Evolutionary conservation across 164 flowering plant species (phyloP).

Genomic region (Cinnamomum chago): DNA sequence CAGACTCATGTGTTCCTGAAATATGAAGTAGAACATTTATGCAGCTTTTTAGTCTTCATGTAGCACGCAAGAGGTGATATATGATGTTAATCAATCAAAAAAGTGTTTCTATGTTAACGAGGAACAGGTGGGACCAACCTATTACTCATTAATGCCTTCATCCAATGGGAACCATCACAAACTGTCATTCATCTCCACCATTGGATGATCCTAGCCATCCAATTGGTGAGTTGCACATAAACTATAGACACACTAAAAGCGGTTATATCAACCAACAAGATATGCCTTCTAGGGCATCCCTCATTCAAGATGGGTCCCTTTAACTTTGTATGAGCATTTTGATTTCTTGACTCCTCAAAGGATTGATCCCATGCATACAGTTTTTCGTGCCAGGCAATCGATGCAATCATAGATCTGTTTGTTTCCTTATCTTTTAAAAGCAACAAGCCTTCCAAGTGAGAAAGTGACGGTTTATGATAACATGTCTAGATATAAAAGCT

Average conservation of each 20-base stretch:
- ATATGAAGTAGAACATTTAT: slow-evolving; percentile 2
- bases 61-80: background rate
- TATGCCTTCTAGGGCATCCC: background rate
- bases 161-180: background rate
- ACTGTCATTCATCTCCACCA: background rate
- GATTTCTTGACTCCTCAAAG: background rate
- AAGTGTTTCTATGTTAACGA: background rate
- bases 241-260: background rate
- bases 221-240: background rate
- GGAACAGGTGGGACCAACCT: background rate
- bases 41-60: background rate
- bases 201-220: background rate
- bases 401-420: too few species aligned
- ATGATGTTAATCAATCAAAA: background rate
- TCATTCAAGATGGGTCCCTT: background rate
- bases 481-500: background rate
- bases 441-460: background rate
- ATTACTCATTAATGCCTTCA: background rate
- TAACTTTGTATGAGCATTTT: too few species aligned
- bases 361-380: background rate
- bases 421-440: background rate
- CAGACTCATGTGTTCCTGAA: slow-evolving; percentile 70
- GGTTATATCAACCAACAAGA: too few species aligned
- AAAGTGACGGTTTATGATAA: background rate
- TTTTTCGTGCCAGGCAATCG: background rate